Evolutionary conservation across 2,329 filamentous ascomycete species (phyloP).

Genomic region (Diaporthe citriasiana): DNA sequence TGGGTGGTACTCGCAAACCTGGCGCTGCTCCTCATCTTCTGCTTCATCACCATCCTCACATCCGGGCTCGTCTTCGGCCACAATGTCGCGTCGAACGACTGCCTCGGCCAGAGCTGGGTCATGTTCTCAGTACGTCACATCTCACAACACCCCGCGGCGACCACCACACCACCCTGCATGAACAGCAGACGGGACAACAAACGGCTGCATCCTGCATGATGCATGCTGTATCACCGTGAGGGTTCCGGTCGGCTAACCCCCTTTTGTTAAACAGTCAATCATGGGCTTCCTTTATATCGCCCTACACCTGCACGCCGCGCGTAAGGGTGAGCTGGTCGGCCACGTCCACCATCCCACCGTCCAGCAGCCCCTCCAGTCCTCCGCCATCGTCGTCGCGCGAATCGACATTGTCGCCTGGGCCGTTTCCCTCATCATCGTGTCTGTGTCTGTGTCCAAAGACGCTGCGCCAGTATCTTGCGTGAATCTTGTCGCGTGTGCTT

Average conservation of each 20-base stretch:
- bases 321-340: constrained; percentile 44
- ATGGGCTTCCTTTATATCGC: constrained; percentile 50
- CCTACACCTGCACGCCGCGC: constrained; percentile 50
- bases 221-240: not conserved
- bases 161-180: constrained; percentile 17
- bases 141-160: not conserved
- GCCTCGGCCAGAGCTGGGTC: constrained; percentile 42
- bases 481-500: constrained; percentile 48
- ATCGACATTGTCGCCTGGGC: constrained; percentile 50
- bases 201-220: constrained; percentile 19
- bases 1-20: constrained; percentile 29
- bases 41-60: constrained; percentile 39
- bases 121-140: constrained; percentile 42
- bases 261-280: constrained; percentile 45
- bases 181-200: constrained; percentile 25
- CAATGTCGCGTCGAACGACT: constrained; percentile 32
- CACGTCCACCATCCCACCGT: constrained; percentile 43
- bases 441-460: constrained; percentile 44
- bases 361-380: constrained; percentile 51
- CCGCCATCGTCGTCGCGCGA: constrained; percentile 48
- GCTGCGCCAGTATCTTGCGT: constrained; percentile 43
- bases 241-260: constrained; percentile 20
- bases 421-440: constrained; percentile 47
- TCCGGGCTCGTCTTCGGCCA: constrained; percentile 40
- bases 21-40: constrained; percentile 38